Evolutionary conservation across 1,139 yeast species (phyloP).

Genomic region (Lodderomyces beijingensis): DNA sequence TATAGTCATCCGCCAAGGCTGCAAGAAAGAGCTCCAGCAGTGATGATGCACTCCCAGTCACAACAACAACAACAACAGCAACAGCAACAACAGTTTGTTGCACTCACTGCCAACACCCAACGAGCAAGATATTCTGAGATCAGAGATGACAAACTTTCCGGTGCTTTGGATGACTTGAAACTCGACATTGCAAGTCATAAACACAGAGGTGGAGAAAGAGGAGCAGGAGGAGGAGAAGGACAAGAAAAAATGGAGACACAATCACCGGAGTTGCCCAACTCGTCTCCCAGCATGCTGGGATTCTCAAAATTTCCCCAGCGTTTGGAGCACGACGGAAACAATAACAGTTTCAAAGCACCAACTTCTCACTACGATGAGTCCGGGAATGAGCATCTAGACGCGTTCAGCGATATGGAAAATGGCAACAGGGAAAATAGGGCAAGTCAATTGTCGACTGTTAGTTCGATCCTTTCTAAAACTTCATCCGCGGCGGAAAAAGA

Average conservation of each 20-base stretch:
- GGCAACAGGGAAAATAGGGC: constrained; percentile 14
- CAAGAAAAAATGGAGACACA: neutral
- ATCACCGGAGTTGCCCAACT: constrained; percentile 10
- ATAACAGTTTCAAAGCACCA: neutral
- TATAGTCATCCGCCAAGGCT: constrained; percentile 12
- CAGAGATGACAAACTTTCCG: constrained; percentile 20
- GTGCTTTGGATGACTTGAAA: constrained; percentile 29
- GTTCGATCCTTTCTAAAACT: constrained; percentile 40
- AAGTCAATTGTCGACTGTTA: constrained; percentile 41
- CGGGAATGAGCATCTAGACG: neutral
- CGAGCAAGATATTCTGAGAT: constrained; percentile 11
- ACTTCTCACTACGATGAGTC: neutral
- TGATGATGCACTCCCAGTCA: constrained; percentile 2
- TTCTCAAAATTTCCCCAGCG: constrained; percentile 9
- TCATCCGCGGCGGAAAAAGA: constrained; percentile 23
- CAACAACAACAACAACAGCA: no score
- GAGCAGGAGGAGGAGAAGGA: neutral
- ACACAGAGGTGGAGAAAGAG: neutral
- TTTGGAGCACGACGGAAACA: neutral
- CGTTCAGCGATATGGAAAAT: neutral
- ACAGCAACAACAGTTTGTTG: no score
- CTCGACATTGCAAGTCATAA: constrained; percentile 27
- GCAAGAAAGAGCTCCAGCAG: constrained; percentile 9
- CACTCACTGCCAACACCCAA: no score
- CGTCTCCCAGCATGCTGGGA: constrained; percentile 10